phyloP scores from a whole-genome alignment of 352 stramenopile genomes.

The Phytophthora tentaculata region DNA sequence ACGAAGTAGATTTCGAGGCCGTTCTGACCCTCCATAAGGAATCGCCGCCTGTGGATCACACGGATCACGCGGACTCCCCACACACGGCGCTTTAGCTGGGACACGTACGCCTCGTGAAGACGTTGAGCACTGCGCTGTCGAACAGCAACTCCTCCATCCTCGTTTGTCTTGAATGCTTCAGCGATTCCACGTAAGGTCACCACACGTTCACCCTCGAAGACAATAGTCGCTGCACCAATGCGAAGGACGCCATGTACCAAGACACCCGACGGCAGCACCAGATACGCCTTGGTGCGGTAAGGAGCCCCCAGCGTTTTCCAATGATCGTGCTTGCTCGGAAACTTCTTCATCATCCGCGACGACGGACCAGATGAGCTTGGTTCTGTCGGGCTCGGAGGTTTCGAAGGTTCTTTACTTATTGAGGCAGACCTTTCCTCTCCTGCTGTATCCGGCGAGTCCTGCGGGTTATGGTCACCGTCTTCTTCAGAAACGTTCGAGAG shows the following conservation, averaged over 20 bases:
- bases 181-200: constrained; percentile 68
- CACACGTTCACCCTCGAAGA: constrained; percentile 84
- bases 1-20: constrained; percentile 89
- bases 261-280: constrained; percentile 73
- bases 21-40: constrained; percentile 72
- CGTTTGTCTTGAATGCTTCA: constrained; percentile 50
- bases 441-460: constrained; percentile 26
- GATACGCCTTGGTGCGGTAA: constrained; percentile 82
- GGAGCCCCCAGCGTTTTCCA: constrained; percentile 68
- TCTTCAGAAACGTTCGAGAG: constrained; percentile 44
- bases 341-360: constrained; percentile 41
- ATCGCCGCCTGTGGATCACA: constrained; percentile 77
- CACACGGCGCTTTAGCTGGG: constrained; percentile 73
- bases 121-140: constrained; percentile 41
- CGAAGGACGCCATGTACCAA: constrained; percentile 79
- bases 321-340: constrained; percentile 60
- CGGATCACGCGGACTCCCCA: constrained; percentile 85
- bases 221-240: constrained; percentile 73
- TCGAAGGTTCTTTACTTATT: constrained; percentile 21
- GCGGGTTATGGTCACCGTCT: constrained; percentile 12
- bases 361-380: constrained; percentile 20
- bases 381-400: constrained; percentile 30
- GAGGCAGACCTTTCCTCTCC: constrained; percentile 22
- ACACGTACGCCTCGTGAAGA: constrained; percentile 64
- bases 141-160: constrained; percentile 40